phyloP scores from a whole-genome alignment of 495 filamentous ascomycete genomes.

The Corynascus novoguineensis region DNA sequence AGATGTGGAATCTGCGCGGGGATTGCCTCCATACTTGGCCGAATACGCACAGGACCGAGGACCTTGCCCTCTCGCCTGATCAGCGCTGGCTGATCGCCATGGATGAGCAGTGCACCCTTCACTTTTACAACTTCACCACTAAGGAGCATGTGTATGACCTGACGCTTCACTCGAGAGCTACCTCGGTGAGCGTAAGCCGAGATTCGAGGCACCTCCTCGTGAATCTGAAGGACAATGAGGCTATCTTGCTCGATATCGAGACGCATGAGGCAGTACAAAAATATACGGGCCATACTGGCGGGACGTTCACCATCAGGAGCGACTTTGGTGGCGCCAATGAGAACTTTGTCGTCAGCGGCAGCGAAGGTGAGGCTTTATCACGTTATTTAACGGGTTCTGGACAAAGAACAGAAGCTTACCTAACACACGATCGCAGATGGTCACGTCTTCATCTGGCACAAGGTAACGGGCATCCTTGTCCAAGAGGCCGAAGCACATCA shows the following conservation, averaged over 20 bases:
- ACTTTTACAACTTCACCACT: constrained; percentile 76
- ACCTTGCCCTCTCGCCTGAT: constrained; percentile 74
- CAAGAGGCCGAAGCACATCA: constrained; percentile 70
- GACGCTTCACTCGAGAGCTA: constrained; percentile 58
- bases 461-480: constrained; percentile 67
- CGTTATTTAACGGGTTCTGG: background rate
- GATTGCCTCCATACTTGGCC: constrained; percentile 54
- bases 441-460: constrained; percentile 80
- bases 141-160: constrained; percentile 69
- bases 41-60: constrained; percentile 70
- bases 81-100: constrained; percentile 73
- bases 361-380: constrained; percentile 64
- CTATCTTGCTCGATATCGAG: constrained; percentile 70
- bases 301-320: constrained; percentile 69
- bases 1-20: constrained; percentile 61
- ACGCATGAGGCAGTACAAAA: constrained; percentile 63
- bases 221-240: constrained; percentile 67
- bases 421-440: constrained; percentile 22
- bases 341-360: constrained; percentile 84
- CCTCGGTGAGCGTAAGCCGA: constrained; percentile 71
- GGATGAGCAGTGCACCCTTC: constrained; percentile 60
- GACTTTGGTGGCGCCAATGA: constrained; percentile 84
- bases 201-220: constrained; percentile 79
- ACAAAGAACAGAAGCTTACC: no score
- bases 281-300: constrained; percentile 69